Evolutionary conservation across 208 protist genomes (phyloP).

Genomic region (Crithidia bombi): DNA sequence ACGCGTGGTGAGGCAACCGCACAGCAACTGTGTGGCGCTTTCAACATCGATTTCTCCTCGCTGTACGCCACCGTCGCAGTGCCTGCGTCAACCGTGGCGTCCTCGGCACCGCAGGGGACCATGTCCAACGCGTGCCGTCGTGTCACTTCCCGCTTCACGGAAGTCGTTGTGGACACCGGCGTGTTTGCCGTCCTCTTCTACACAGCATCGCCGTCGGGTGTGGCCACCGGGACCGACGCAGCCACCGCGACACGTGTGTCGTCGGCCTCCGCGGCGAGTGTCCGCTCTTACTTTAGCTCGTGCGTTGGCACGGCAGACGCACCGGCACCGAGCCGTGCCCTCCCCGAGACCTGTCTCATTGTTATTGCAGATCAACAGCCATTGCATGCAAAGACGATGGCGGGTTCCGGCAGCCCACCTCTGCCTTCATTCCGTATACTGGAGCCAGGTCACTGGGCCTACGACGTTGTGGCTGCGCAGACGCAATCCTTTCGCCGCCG

Average conservation of each 20-base stretch:
- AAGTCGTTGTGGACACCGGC: slow-evolving; percentile 31
- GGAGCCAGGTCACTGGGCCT: slow-evolving; percentile 33
- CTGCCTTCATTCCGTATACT: slow-evolving; percentile 16
- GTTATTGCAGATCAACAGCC: neutral
- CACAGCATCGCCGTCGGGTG: neutral
- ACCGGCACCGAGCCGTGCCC: neutral
- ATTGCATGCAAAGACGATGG: neutral
- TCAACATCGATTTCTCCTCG: neutral
- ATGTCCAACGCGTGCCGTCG: neutral
- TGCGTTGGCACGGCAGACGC: no score
- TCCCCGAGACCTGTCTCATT: slow-evolving; percentile 1
- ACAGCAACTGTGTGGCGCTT: slow-evolving; percentile 16
- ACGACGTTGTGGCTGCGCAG: slow-evolving; percentile 22
- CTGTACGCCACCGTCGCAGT: no score
- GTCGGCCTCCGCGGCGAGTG: neutral
- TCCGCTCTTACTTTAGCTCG: neutral
- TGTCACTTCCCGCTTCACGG: slow-evolving; percentile 1
- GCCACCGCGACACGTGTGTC: no score
- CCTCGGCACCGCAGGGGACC: neutral
- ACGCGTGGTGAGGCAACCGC: slow-evolving; percentile 24
- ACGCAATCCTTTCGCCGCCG: neutral
- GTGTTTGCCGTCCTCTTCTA: slow-evolving; percentile 32
- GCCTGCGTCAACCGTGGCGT: neutral
- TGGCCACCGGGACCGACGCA: no score
- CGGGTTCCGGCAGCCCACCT: neutral